Evolutionary conservation across 768 basidiomycete genomes (phyloP).

Genomic region (Pulveroboletus sp.): DNA sequence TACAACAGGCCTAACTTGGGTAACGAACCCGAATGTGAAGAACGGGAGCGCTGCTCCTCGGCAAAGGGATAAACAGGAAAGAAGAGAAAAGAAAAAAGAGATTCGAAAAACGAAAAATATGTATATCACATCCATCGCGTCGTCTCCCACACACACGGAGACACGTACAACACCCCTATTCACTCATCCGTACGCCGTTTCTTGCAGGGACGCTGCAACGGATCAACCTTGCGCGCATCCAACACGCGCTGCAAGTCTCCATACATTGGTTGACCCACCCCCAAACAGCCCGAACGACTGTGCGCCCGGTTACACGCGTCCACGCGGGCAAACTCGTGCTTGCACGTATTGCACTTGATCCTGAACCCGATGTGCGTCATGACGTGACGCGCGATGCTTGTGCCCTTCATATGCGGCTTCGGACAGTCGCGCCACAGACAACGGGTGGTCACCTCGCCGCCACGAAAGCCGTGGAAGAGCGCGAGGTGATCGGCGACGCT

Average conservation of each 20-base stretch:
- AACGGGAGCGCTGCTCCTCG: not conserved
- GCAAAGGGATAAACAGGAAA: not conserved
- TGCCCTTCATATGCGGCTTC: slow-evolving; percentile 28
- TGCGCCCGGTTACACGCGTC: slow-evolving; percentile 34
- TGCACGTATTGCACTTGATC: slow-evolving; percentile 28
- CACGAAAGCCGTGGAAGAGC: slow-evolving; percentile 28
- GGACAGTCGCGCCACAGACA: slow-evolving; percentile 31
- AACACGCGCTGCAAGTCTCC: slow-evolving; percentile 24
- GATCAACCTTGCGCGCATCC: slow-evolving; percentile 27
- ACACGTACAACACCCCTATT: not conserved
- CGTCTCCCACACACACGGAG: too few species aligned
- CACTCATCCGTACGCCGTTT: slow-evolving; percentile 29
- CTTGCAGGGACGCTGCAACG: slow-evolving; percentile 21
- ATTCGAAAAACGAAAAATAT: slow-evolving; percentile 7
- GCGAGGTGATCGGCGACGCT: slow-evolving; percentile 31
- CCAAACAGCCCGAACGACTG: slow-evolving; percentile 27
- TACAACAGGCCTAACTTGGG: not conserved
- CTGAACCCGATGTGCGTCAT: slow-evolving; percentile 30
- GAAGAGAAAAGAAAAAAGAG: not conserved
- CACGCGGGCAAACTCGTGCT: slow-evolving; percentile 30
- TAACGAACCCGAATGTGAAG: not conserved
- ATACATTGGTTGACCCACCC: slow-evolving; percentile 30
- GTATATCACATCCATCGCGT: too few species aligned
- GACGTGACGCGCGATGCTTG: slow-evolving; percentile 31
- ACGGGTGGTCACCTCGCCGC: slow-evolving; percentile 28